Conservation (phyloP, 1,284 basidiomycete species). For the Sutorius eximius region DNA sequence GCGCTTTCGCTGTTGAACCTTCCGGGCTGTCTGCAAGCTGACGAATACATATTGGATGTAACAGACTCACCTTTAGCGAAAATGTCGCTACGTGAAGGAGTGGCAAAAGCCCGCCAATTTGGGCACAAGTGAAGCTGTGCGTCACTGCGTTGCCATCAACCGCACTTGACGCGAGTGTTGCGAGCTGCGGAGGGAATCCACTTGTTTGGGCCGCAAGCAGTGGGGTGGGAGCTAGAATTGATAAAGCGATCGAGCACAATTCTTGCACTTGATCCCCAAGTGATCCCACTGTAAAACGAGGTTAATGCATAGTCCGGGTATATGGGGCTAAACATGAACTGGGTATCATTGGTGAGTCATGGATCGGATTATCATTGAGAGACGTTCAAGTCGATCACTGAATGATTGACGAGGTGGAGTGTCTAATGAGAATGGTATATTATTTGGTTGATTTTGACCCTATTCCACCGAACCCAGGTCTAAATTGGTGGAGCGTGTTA, state of each 20-base stretch:
- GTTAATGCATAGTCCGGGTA: background rate
- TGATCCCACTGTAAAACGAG: background rate
- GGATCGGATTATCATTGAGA: background rate
- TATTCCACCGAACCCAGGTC: background rate
- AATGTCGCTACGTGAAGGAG: background rate
- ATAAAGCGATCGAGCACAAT: background rate
- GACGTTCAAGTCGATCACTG: background rate
- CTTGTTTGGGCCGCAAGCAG: background rate
- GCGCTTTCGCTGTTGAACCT: background rate
- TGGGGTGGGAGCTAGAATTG: background rate
- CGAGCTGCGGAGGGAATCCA: background rate
- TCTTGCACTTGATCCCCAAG: background rate
- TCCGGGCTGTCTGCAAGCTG: background rate
- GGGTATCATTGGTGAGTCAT: background rate
- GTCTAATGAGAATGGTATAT: background rate
- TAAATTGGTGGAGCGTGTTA: background rate
- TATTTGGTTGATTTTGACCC: background rate
- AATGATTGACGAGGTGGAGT: background rate
- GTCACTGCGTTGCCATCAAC: background rate
- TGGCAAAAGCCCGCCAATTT: background rate
- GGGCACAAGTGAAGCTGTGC: background rate
- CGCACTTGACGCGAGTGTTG: background rate
- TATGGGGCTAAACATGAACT: background rate
- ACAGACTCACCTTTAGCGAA: background rate
- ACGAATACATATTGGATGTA: background rate